These are phyloP conservation scores for Pseudoscleropodium purum DNA, from an alignment of 225 moss, liverwort and hornwort genomes.

Conservation along the genomic window DNA sequence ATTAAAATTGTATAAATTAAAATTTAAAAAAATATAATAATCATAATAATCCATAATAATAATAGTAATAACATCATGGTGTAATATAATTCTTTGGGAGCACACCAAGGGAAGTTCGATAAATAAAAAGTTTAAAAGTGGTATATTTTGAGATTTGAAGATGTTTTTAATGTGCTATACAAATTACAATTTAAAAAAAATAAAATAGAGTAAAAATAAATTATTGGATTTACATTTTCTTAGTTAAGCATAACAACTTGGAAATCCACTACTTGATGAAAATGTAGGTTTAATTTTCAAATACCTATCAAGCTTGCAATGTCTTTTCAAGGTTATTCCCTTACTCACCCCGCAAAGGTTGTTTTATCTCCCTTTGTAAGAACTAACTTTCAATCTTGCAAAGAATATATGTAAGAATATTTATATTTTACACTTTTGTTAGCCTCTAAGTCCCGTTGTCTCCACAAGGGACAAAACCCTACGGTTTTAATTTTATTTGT, in stretches of 20 bases:
- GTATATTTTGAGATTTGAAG: background rate
- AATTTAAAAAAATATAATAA: too few relatives aligned
- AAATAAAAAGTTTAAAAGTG: background rate
- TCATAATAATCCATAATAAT: too few relatives aligned
- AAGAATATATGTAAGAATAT: too few relatives aligned
- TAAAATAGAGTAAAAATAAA: accelerated
- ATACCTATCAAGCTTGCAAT: background rate
- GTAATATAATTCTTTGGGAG: too few relatives aligned
- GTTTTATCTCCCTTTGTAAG: background rate
- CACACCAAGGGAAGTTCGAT: too few relatives aligned
- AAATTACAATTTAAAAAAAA: background rate
- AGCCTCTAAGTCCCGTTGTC: too few relatives aligned
- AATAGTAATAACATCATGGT: too few relatives aligned
- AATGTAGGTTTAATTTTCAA: background rate
- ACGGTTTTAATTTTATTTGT: too few relatives aligned
- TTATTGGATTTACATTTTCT: background rate
- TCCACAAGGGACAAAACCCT: too few relatives aligned
- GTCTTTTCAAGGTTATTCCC: accelerated
- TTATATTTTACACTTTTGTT: too few relatives aligned
- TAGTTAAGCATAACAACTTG: background rate
- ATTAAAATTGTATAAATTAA: too few relatives aligned
- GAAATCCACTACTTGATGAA: background rate
- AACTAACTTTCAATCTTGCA: background rate
- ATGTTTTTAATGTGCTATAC: too few relatives aligned
- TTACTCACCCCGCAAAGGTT: background rate